Conservation (phyloP, 2,329 filamentous ascomycete species). For the Chalara sp. region DNA sequence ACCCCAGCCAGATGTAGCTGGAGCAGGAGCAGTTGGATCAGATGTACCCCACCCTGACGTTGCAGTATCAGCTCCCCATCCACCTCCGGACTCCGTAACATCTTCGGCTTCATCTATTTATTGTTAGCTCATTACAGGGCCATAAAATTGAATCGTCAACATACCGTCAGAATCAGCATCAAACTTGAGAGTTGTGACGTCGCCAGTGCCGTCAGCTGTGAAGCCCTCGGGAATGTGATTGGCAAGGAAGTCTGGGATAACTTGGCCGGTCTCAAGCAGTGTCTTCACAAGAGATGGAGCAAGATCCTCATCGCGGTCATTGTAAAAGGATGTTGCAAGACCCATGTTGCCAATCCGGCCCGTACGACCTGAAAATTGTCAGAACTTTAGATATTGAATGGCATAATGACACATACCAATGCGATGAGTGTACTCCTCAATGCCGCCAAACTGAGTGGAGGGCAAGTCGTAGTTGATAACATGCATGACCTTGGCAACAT, state of each 20-base stretch:
- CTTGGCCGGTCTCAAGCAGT: conserved; percentile 71
- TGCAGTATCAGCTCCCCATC: background rate
- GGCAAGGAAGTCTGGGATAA: conserved; percentile 75
- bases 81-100: background rate
- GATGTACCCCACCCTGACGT: background rate
- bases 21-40: background rate
- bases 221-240: conserved; percentile 51
- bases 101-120: background rate
- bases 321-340: conserved; percentile 84
- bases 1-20: conserved; percentile 1
- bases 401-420: conserved; percentile 57
- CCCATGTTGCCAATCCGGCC: conserved; percentile 87
- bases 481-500: conserved; percentile 79
- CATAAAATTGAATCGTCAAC: background rate
- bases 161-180: conserved; percentile 38
- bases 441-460: conserved; percentile 67
- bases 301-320: conserved; percentile 66
- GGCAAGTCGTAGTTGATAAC: conserved; percentile 94
- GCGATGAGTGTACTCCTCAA: conserved; percentile 88
- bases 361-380: conserved; percentile 61
- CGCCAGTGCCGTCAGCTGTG: conserved; percentile 21
- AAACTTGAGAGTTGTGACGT: conserved; percentile 28
- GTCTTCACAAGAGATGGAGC: conserved; percentile 71
- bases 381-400: background rate
- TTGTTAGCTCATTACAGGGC: background rate